Evolutionary conservation across 768 basidiomycete genomes (phyloP), one percentile per base, ranked within the genome.

Genomic region (Suillus discolor): DNA sequence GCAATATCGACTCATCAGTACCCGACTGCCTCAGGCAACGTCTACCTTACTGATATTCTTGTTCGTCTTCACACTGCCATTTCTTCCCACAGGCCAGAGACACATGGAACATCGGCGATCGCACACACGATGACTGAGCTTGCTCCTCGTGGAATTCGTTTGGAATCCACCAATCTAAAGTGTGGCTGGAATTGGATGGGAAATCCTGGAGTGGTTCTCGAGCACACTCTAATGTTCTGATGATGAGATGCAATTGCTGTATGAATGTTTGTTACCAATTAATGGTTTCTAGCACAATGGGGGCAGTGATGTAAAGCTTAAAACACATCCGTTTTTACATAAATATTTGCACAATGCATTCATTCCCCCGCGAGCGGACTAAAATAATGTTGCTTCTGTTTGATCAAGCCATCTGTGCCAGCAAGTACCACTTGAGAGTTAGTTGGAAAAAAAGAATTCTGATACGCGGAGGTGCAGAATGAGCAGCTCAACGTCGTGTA

Each of bases 141-240:
- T 20, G 89, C 89, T 15, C 78, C 85, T 63, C 84, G 86, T 62
- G 89, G 89, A 36, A 79, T 91, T 38, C 79, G 82, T 65, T 80
- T 98, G 67, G 82, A 86, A 67, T 68, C 79, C n/a, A 85, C 93
- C 70, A 81, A 85, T 71, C 85, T 87, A 47, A 82, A 84, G 67
- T 82, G 85, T 59, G 83, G 89, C 62, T 96, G 92, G 93, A 79
- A 79, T 16, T 95, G 94, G 94, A 95, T 96, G 94, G 93, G 92
- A 71, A 87, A 83, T 71, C 78, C 80, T 47, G 92, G 92, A 13
- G 81, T 87, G 75, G 79, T 93, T 65, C 77, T 91, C 69, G 88
- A 91, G 72, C 68, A 73, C n/a, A 68, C 69, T 59, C 65, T 78
- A 73, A 71, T 51, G 65, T 75, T 55, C 12, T 1, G 36, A 55